phyloP scores from a whole-genome alignment of 441 rosid species.

The Macaranga tanarius region DNA sequence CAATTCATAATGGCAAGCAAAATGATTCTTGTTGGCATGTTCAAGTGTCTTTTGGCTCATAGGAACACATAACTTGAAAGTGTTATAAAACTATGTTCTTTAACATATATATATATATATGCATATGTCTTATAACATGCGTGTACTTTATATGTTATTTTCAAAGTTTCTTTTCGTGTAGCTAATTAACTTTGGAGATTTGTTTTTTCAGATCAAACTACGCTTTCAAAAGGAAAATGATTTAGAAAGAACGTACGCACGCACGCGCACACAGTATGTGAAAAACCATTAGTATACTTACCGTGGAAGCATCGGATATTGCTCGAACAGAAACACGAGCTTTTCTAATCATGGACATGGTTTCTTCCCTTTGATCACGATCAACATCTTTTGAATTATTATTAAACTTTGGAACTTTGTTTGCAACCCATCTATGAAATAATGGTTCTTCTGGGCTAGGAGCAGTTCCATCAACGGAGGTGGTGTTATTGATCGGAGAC shows the following conservation, averaged over 20 bases:
- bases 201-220: background rate
- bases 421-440: constrained; percentile 43
- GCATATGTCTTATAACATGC: too few relatives aligned
- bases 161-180: background rate
- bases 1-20: too few relatives aligned
- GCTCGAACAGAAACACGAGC: constrained; percentile 99
- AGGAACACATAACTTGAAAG: too few relatives aligned
- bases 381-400: constrained; percentile 29
- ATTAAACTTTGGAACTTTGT: constrained; percentile 41
- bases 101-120: too few relatives aligned
- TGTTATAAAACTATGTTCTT: too few relatives aligned
- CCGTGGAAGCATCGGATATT: constrained; percentile 89
- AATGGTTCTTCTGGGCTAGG: constrained; percentile 37
- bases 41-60: too few relatives aligned
- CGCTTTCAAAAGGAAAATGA: background rate
- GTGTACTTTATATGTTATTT: background rate
- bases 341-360: constrained; percentile 62
- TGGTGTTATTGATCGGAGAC: background rate
- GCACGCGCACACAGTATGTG: background rate
- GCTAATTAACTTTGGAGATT: background rate
- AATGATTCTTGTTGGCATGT: too few relatives aligned
- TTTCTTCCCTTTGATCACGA: constrained; percentile 55
- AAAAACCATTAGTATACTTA: constrained; percentile 19
- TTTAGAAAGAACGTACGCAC: background rate
- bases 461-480: background rate